Percentiles rank a stretch among this genome's conserved stretches.
These are phyloP conservation scores for Pisolithus tinctorius DNA, from an alignment of 768 basidiomycete species.

Conservation along the genomic window DNA sequence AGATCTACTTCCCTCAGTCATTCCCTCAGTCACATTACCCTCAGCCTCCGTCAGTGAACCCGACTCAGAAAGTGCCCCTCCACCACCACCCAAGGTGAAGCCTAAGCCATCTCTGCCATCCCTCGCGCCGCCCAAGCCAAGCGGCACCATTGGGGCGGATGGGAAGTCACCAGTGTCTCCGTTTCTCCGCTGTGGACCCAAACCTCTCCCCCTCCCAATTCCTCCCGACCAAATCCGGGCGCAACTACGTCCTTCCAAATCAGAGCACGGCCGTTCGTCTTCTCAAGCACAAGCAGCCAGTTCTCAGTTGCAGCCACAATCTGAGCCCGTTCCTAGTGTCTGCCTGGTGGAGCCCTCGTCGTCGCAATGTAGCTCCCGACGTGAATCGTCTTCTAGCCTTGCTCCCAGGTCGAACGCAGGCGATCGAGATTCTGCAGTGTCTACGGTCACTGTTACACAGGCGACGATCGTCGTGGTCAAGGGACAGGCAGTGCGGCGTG, in stretches of 20 bases:
- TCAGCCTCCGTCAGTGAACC: background rate
- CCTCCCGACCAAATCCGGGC: conserved; percentile 21
- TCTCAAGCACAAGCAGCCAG: conserved; percentile 1
- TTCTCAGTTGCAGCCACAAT: conserved; percentile 7
- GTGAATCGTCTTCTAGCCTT: conserved; percentile 11
- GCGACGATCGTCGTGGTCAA: conserved; percentile 40
- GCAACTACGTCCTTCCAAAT: conserved; percentile 23
- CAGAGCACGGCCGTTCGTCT: conserved; percentile 14
- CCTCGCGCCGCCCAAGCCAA: conserved; percentile 13
- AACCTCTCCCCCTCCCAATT: conserved; percentile 21
- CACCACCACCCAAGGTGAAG: conserved; percentile 18
- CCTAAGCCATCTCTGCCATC: conserved; percentile 8
- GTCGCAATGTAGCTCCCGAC: conserved; percentile 5
- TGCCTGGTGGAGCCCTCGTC: conserved; percentile 1
- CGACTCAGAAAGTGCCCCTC: conserved; percentile 12
- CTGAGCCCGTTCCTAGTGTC: conserved; percentile 1
- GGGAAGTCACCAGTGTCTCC: conserved; percentile 18
- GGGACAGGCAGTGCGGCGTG: conserved; percentile 41
- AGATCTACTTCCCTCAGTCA: conserved; percentile 3
- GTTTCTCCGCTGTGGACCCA: conserved; percentile 18
- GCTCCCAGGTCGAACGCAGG: conserved; percentile 8
- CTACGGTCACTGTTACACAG: conserved; percentile 36
- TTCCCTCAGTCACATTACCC: background rate
- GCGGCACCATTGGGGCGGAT: conserved; percentile 15
- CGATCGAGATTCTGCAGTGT: conserved; percentile 30